Evolutionary conservation across 257 asterid genomes (phyloP), one percentile per base, ranked within the genome.

Genomic region (Ehretia macrophylla): DNA sequence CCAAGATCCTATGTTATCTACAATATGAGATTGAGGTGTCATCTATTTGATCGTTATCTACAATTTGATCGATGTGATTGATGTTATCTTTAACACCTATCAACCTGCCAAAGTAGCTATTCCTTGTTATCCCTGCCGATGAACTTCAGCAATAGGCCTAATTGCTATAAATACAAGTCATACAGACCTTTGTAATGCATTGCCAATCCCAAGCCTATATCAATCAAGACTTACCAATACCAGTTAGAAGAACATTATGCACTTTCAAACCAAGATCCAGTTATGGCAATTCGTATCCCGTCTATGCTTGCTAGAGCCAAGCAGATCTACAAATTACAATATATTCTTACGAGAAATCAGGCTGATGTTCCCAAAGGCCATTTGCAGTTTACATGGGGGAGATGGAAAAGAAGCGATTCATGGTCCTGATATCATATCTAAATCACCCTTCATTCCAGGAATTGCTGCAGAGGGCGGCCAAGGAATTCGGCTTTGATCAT

Each of bases 401-500:
- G 20, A n/a, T 18, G 14, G 39, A 52, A 11, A 62, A 45, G 60
- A 75, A 66, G 65, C 63, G 62, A 55, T 62, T 65, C 40, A 57
- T 68, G 50, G 45, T 73, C 11, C 83, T 81, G 0, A 9, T 76
- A 32, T 53, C 71, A 11, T 69, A 47, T 21, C 55, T 77, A 37
- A 72, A 60, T 55, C 63, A 72, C 5, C 69, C 76, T 22, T 27
- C 45, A 9, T 72, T 72, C 46, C 76, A 77, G 39, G 59, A 66
- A 17, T 38, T 65, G 50, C 14, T 50, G 22, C 18, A 8, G 18
- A 5, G 21, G 17, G 53, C 53, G 1, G 68, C 72, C 37, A 63
- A 67, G 51, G 81, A 76, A 60, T 72, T 64, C 19, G 78, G 82
- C 5, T 77, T 65, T 56, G 59, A 72, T 56, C 76, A 77, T 63